These are phyloP conservation scores for Heliamphora pulchella DNA, from an alignment of 179 eudicot genomes.

Conservation along the genomic window DNA sequence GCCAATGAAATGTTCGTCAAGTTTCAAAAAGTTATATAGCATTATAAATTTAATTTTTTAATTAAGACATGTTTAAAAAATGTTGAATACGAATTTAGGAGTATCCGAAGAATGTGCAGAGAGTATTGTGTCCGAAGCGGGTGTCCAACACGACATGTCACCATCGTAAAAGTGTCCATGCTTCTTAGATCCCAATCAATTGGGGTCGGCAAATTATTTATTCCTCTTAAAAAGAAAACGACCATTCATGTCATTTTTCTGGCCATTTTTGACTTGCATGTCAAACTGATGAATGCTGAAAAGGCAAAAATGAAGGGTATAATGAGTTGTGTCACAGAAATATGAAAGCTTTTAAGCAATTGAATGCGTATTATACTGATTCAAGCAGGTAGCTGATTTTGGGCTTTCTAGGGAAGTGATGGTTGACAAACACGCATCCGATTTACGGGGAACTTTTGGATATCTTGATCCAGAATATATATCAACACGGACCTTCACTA, in stretches of 20 bases:
- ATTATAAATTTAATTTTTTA: too few species aligned
- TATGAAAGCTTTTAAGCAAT: constrained; percentile 1
- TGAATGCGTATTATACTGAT: constrained; percentile 4
- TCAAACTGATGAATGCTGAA: neutral
- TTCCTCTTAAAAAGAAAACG: neutral
- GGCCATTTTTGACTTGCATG: too few species aligned
- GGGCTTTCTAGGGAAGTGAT: constrained; percentile 95
- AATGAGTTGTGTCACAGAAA: too few species aligned
- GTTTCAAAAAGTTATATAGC: too few species aligned
- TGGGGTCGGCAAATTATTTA: neutral
- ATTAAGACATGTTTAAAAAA: too few species aligned
- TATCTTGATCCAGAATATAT: constrained; percentile 98
- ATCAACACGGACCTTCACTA: constrained; percentile 74
- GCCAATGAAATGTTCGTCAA: too few species aligned
- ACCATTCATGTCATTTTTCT: neutral
- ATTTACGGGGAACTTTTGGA: constrained; percentile 85
- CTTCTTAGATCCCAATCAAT: too few species aligned
- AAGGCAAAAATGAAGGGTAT: neutral
- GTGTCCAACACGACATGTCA: too few species aligned
- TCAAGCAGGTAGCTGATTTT: constrained; percentile 78
- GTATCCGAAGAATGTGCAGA: too few species aligned
- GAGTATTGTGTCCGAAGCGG: too few species aligned
- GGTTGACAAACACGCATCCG: constrained; percentile 50
- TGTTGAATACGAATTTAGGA: too few species aligned
- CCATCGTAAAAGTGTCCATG: too few species aligned